These are phyloP conservation scores for Rhynchosporium secalis DNA, from an alignment of 2,329 filamentous ascomycete genomes.

Conservation along the genomic window DNA sequence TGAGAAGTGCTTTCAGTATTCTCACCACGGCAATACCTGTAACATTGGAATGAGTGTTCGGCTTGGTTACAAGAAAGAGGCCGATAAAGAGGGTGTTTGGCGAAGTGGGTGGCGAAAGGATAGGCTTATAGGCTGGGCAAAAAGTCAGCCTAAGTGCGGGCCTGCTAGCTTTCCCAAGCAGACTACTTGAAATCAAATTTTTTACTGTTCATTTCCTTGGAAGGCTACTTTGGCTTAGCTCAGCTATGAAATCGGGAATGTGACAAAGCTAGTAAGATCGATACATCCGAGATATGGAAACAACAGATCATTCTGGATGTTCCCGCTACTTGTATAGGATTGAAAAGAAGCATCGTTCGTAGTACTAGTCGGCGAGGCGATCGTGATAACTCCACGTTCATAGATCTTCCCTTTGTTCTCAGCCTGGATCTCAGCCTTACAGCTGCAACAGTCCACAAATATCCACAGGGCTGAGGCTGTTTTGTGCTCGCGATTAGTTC, in stretches of 20 bases:
- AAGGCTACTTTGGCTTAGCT: background rate
- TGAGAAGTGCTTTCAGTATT: slow-evolving; percentile 40
- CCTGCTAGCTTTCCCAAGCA: slow-evolving; percentile 13
- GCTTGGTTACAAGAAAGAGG: slow-evolving; percentile 15
- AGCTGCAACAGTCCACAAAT: too few species aligned
- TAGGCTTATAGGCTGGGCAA: slow-evolving; percentile 15
- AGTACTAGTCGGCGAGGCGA: too few species aligned
- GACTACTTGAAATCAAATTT: background rate
- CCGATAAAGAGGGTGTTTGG: slow-evolving; percentile 15
- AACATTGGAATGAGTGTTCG: slow-evolving; percentile 28
- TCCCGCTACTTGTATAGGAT: too few species aligned
- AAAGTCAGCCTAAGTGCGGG: slow-evolving; percentile 14
- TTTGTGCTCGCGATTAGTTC: too few species aligned
- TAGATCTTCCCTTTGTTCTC: too few species aligned
- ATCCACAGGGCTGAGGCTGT: too few species aligned
- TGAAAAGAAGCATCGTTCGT: too few species aligned
- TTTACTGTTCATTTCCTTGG: background rate
- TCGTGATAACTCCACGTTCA: too few species aligned
- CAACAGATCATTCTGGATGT: too few species aligned
- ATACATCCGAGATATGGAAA: too few species aligned
- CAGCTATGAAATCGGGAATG: background rate
- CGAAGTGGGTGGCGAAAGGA: slow-evolving; percentile 22
- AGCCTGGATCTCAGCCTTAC: too few species aligned
- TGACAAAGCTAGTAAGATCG: background rate
- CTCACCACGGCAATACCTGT: slow-evolving; percentile 27